Conservation (phyloP, 768 basidiomycete species). For the Lactarius sanguifluus region DNA sequence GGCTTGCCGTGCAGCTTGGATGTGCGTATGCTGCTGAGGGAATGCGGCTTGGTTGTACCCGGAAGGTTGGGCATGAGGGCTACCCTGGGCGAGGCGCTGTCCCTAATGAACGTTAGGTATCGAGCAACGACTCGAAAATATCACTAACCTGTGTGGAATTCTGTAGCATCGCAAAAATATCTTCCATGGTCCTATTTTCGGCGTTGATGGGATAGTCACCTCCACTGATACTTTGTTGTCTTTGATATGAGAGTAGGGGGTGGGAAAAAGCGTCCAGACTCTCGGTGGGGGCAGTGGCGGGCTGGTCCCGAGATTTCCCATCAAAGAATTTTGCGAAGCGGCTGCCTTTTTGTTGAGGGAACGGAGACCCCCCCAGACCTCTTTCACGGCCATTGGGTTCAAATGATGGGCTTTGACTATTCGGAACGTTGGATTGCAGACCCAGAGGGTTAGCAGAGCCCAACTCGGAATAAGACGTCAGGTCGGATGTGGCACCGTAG, state of each 20-base stretch:
- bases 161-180: constrained; percentile 78
- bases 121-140: constrained; percentile 25
- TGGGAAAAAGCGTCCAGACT: constrained; percentile 44
- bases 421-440: constrained; percentile 20
- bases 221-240: constrained; percentile 47
- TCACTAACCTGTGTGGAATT: constrained; percentile 68
- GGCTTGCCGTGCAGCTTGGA: constrained; percentile 38
- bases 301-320: constrained; percentile 53
- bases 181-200: constrained; percentile 69
- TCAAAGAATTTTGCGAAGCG: constrained; percentile 89
- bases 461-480: constrained; percentile 20
- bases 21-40: constrained; percentile 33
- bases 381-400: constrained; percentile 30
- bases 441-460: constrained; percentile 14
- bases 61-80: constrained; percentile 31
- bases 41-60: constrained; percentile 32
- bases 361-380: constrained; percentile 41
- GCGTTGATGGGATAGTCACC: constrained; percentile 41
- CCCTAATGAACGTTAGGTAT: constrained; percentile 19
- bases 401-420: constrained; percentile 28
- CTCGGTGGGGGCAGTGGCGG: constrained; percentile 39
- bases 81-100: constrained; percentile 25
- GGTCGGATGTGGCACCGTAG: constrained; percentile 13
- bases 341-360: constrained; percentile 66
- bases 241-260: constrained; percentile 41